Evolutionary conservation across 1,139 yeast genomes (phyloP), one percentile per base, ranked within the genome.

Genomic region (Tardiomyces blankii): DNA sequence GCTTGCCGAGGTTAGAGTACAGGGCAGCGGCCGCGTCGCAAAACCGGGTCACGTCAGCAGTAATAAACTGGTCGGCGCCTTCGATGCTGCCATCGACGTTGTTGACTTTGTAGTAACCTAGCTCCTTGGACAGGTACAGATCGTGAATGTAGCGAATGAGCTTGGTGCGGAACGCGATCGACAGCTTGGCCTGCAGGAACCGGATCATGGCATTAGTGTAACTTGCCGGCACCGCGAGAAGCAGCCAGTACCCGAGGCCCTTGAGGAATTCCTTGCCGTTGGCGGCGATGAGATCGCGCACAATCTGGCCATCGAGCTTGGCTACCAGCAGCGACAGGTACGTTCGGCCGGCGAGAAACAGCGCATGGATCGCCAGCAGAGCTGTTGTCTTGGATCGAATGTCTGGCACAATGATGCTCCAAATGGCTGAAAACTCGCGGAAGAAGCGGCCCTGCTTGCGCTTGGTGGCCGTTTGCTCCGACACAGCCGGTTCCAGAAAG

Each of bases 171-270:
- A 89, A 89, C 56, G 85, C 86, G 51, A 87, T 72, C 14, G 95
- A 79, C 49, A 89, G 69, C 56, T 87, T 75, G 57, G 82, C 76
- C 48, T 89, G 87, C 57, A 89, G 68, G 59, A 78, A 86, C 59
- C 83, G 85, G 60, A 89, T 89, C 49, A 93, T 89, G 43, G 95
- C 84, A 64, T 89, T 89, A 19, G 96, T 85, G 62, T 87, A 89
- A 2, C 94, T 82, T 0, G 96, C 95, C 1, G 96, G 97, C 53
- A 88, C 80, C 1, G 96, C 96, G 60, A 89, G 79, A 51, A 85
- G 67, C 49, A 89, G 74, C 96, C 96, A 89, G 63, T 84, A 83
- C 12, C 78, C 74, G 62, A 89, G 70, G 59, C 89, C 96, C 52
- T 86, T 71, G 40, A 80, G 62, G 56, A 89, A 88, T 49, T 82